Evolutionary conservation across 495 filamentous ascomycete species (phyloP).

Genomic region (Penicillium lividum): DNA sequence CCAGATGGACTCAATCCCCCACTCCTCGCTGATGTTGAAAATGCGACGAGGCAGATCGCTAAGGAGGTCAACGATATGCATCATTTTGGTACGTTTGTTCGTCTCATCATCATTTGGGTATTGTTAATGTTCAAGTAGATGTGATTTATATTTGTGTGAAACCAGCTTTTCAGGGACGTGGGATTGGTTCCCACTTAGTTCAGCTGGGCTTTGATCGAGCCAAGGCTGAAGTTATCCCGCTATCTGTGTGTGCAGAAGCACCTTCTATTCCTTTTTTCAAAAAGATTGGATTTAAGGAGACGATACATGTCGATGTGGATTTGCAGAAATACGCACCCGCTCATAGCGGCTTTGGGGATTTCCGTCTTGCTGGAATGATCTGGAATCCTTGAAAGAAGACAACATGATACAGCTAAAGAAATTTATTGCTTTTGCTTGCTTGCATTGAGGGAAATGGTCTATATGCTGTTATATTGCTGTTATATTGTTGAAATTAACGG

Average conservation of each 20-base stretch:
- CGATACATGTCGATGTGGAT: conserved; percentile 24
- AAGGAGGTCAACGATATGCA: conserved; percentile 14
- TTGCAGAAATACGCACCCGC: conserved; percentile 22
- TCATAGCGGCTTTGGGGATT: conserved; percentile 23
- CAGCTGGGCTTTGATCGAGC: conserved; percentile 17
- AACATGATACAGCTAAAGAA: no score
- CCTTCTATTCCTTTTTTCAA: conserved; percentile 20
- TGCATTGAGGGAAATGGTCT: neutral
- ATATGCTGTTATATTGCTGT: neutral
- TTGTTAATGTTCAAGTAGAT: conserved; percentile 10
- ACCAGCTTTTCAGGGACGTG: conserved; percentile 11
- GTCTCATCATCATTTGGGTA: neutral
- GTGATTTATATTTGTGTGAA: conserved; percentile 24
- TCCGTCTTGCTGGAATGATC: conserved; percentile 23
- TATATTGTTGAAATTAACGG: conserved; percentile 18
- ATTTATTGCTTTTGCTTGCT: neutral
- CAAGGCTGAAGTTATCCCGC: conserved; percentile 9
- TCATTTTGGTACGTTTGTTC: conserved; percentile 15
- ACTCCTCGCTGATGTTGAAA: conserved; percentile 14
- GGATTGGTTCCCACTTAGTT: conserved; percentile 21
- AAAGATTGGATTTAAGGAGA: conserved; percentile 20
- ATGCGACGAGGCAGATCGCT: conserved; percentile 4
- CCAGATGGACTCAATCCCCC: conserved; percentile 19
- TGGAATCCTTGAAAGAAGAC: conserved; percentile 12
- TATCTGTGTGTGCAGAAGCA: conserved; percentile 20